phyloP scores from a whole-genome alignment of 2,329 filamentous ascomycete genomes.

The Phyllosticta citriasiana region DNA sequence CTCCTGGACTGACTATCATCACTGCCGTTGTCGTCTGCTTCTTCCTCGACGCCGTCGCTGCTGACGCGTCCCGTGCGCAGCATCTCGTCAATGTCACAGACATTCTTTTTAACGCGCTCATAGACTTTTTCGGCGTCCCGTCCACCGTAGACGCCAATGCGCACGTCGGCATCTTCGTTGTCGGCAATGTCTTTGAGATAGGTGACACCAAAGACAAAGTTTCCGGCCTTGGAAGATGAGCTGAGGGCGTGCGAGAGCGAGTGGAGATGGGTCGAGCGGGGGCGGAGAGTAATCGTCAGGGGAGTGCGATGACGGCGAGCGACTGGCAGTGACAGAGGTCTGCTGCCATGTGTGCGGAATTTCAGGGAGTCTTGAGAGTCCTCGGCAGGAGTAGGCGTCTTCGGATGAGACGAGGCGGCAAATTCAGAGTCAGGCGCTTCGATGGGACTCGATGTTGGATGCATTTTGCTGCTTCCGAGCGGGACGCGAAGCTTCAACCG shows the following conservation, averaged over 20 bases:
- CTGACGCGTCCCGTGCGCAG: neutral
- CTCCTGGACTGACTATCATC: neutral
- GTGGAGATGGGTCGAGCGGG: neutral
- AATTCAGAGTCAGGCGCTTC: neutral
- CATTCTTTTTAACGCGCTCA: constrained; percentile 27
- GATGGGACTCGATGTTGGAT: constrained; percentile 27
- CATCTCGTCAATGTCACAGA: constrained; percentile 30
- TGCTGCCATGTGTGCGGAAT: neutral
- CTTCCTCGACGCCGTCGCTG: neutral
- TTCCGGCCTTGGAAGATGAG: neutral
- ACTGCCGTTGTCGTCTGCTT: neutral
- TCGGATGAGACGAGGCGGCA: neutral
- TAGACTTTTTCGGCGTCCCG: neutral
- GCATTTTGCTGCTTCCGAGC: constrained; percentile 49
- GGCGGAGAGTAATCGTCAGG: neutral
- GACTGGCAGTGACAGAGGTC: neutral
- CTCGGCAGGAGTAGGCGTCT: neutral
- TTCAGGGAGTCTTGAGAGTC: neutral
- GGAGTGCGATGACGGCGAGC: neutral
- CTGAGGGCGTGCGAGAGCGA: neutral
- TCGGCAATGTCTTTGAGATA: constrained; percentile 63
- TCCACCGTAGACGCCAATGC: constrained; percentile 57
- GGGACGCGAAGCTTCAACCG: constrained; percentile 52
- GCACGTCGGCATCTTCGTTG: constrained; percentile 51
- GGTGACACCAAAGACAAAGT: constrained; percentile 45